Evolutionary conservation across 768 basidiomycete genomes (phyloP).

Genomic region (Suillus clintonianus): DNA sequence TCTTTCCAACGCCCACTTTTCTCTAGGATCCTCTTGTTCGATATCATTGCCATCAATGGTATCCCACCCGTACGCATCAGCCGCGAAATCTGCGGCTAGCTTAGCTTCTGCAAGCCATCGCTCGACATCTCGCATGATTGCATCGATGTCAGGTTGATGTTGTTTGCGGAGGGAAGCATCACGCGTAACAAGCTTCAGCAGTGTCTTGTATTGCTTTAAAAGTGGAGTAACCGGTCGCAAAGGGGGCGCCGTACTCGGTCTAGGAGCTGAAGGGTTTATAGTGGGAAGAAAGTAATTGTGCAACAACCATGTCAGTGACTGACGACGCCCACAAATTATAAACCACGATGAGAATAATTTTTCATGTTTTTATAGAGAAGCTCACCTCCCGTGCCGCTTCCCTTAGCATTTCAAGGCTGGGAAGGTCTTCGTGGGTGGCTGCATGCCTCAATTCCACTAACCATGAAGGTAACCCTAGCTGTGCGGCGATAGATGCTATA

Average conservation of each 20-base stretch:
- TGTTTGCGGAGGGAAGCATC: constrained; percentile 62
- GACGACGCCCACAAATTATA: neutral
- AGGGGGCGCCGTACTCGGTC: constrained; percentile 30
- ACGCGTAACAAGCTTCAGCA: constrained; percentile 60
- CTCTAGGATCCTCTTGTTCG: constrained; percentile 50
- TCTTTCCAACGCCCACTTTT: constrained; percentile 66
- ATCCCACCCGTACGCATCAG: constrained; percentile 53
- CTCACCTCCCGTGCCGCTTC: constrained; percentile 73
- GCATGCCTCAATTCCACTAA: constrained; percentile 93
- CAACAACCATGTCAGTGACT: constrained; percentile 86
- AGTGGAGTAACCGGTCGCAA: constrained; percentile 65
- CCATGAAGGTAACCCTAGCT: constrained; percentile 85
- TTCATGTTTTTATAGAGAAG: constrained; percentile 15
- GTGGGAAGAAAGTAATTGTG: constrained; percentile 84
- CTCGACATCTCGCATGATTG: constrained; percentile 63
- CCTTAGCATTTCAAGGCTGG: constrained; percentile 76
- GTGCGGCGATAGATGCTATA: constrained; percentile 83
- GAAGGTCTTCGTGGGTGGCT: constrained; percentile 94
- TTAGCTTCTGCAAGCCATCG: constrained; percentile 78
- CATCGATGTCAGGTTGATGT: constrained; percentile 51
- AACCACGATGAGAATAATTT: constrained; percentile 10
- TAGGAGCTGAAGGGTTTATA: constrained; percentile 51
- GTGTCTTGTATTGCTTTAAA: constrained; percentile 71
- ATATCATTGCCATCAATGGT: constrained; percentile 23
- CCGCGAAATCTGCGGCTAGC: constrained; percentile 54